These are phyloP conservation scores for Phialocephala subalpina DNA, from an alignment of 2,329 filamentous ascomycete species.

Conservation along the genomic window DNA sequence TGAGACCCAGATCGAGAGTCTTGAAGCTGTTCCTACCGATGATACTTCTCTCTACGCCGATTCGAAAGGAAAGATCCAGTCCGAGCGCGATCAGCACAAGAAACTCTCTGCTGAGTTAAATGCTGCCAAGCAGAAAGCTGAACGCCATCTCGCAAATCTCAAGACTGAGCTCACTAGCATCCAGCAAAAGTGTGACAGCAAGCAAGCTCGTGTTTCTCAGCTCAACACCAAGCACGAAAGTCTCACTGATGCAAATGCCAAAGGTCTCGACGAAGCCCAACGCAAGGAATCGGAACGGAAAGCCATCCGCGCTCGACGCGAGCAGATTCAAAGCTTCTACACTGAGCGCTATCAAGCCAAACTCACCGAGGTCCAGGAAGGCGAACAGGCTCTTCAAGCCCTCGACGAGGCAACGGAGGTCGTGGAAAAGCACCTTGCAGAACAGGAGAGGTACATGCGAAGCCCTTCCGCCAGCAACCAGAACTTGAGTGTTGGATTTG, in stretches of 20 bases:
- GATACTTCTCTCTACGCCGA: slow-evolving; percentile 62
- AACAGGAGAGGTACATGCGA: slow-evolving; percentile 24
- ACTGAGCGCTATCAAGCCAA: slow-evolving; percentile 34
- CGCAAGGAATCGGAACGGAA: slow-evolving; percentile 41
- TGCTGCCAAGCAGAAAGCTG: slow-evolving; percentile 65
- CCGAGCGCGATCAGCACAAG: slow-evolving; percentile 54
- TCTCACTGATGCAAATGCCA: slow-evolving; percentile 71
- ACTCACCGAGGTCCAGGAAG: slow-evolving; percentile 28
- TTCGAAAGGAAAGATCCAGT: slow-evolving; percentile 62
- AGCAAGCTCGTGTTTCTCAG: slow-evolving; percentile 74
- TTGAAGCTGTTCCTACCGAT: slow-evolving; percentile 70
- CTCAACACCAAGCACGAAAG: slow-evolving; percentile 76
- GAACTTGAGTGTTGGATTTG: slow-evolving; percentile 26
- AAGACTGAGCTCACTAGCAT: slow-evolving; percentile 70
- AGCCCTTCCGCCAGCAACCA: slow-evolving; percentile 33
- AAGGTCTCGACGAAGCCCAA: slow-evolving; percentile 52
- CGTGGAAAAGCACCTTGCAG: slow-evolving; percentile 17
- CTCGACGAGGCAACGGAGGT: slow-evolving; percentile 22
- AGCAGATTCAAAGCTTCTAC: slow-evolving; percentile 37
- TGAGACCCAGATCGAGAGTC: slow-evolving; percentile 66
- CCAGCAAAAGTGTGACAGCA: slow-evolving; percentile 76
- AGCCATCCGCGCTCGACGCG: slow-evolving; percentile 39
- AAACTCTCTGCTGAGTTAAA: slow-evolving; percentile 61
- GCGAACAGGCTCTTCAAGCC: slow-evolving; percentile 22
- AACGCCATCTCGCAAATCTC: slow-evolving; percentile 68